Base-by-base conservation (phyloP, 176 grass and related monocot species). In the Bothriochloa decipiens region DNA sequence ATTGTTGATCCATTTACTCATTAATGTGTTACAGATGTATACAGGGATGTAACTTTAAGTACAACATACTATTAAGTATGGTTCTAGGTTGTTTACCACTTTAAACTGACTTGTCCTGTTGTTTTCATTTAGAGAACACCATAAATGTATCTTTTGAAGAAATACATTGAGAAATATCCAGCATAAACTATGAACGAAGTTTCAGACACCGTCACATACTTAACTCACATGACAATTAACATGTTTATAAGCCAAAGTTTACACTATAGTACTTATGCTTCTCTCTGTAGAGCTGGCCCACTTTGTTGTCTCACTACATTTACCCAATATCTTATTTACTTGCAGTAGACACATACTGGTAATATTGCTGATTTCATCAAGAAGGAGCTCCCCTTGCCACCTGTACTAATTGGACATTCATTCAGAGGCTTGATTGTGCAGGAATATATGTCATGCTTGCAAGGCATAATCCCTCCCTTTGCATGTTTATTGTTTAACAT, bases 351-450 rank as follows among this genome's bases (percentile, higher is more conserved):
- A 39, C 91, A 97, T 91, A 80, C 85, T 76, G 77, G 87, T 4
- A 84, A 94, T 77, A 76, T 97, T 84, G 88, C 90, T 81, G 92
- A 97, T 94, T 97, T 94, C 81, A 93, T 95, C 55, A 60, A 36
- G 42, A 83, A 95, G 62, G 90, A 97, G 76, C 64, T 94, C 28
- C 53, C 67, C 65, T 68, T 20, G 7, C 82, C 82, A 62, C 92
- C 95, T 40, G 46, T 97, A 86, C 79, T 97, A 40, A 90, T 97
- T 85, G 95, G 95, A 33, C 92, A 97, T 90, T 97, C 95, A 55
- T 97, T 97, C 77, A 92, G 95, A 84, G 92, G 95, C 47, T 90
- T 97, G 80, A 94, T 97, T 76, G 92, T 97, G 74, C 95, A 95
- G 66, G 90, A 91, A 26, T 97, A 95, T 88, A 87, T 91, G 52